Evolutionary conservation across 1,284 basidiomycete species (phyloP).

Genomic region (Lignosus rhinocerotis): DNA sequence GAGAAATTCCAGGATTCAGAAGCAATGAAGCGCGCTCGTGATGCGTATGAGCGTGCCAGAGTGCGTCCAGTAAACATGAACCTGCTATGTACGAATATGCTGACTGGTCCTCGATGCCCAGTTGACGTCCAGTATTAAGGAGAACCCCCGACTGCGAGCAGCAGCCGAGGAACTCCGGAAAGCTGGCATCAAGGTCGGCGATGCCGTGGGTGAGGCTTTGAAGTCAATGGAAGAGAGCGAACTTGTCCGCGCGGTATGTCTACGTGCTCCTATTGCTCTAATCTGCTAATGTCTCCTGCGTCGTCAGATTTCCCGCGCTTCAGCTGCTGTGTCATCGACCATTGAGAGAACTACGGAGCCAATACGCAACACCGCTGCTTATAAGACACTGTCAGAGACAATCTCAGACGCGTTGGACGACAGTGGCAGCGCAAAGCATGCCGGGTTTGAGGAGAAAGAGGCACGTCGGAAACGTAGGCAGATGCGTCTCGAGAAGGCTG

Average conservation of each 20-base stretch:
- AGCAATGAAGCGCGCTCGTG: slow-evolving; percentile 90
- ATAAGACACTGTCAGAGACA: slow-evolving; percentile 89
- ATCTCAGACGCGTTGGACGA: slow-evolving; percentile 94
- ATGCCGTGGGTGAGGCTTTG: slow-evolving; percentile 90
- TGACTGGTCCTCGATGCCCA: slow-evolving; percentile 35
- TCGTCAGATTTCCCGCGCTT: slow-evolving; percentile 73
- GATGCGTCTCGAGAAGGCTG: slow-evolving; percentile 79
- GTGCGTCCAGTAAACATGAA: slow-evolving; percentile 48
- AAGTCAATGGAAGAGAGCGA: slow-evolving; percentile 94
- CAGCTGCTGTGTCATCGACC: slow-evolving; percentile 75
- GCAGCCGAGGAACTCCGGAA: slow-evolving; percentile 91
- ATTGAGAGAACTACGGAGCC: slow-evolving; percentile 88
- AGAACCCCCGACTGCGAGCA: slow-evolving; percentile 89
- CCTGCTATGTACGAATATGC: slow-evolving; percentile 4
- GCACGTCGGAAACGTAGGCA: slow-evolving; percentile 76
- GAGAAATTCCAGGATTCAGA: slow-evolving; percentile 96
- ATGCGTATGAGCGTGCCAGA: slow-evolving; percentile 91
- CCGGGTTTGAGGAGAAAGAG: slow-evolving; percentile 93
- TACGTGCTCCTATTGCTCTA: neutral
- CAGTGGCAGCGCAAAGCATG: slow-evolving; percentile 88
- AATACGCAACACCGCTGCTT: slow-evolving; percentile 92
- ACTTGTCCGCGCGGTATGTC: slow-evolving; percentile 78
- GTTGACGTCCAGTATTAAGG: slow-evolving; percentile 93
- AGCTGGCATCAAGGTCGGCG: slow-evolving; percentile 89
- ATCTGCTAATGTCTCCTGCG: neutral